phyloP scores from a whole-genome alignment of 176 grass and related monocot genomes.

The Eleusine coracana region DNA sequence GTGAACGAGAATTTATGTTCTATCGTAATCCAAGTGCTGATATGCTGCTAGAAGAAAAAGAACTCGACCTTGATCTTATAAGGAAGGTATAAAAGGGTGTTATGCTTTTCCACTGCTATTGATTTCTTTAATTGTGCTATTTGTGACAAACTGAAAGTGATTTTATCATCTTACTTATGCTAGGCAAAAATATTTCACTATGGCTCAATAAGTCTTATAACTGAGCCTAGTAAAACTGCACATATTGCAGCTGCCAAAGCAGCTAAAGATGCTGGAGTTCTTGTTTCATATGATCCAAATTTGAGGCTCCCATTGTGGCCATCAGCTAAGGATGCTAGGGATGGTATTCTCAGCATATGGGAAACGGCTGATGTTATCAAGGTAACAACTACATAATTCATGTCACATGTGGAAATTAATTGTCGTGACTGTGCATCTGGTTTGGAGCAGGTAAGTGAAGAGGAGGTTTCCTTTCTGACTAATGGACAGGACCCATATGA shows the following conservation, averaged over 20 bases:
- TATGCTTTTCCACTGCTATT: background rate
- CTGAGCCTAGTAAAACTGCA: constrained; percentile 90
- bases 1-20: constrained; percentile 99
- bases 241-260: constrained; percentile 83
- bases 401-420: constrained; percentile 18
- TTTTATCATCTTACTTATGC: constrained; percentile 36
- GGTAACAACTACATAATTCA: constrained; percentile 44
- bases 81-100: constrained; percentile 61
- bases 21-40: constrained; percentile 99
- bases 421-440: constrained; percentile 29
- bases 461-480: constrained; percentile 93
- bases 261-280: constrained; percentile 87
- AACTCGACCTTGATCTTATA: constrained; percentile 89
- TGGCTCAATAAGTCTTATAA: constrained; percentile 99
- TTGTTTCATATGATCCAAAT: constrained; percentile 98
- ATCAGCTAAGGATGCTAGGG: constrained; percentile 83
- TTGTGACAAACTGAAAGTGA: constrained; percentile 27
- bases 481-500: constrained; percentile 88
- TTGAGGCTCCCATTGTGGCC: constrained; percentile 90
- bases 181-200: constrained; percentile 96
- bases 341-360: constrained; percentile 96
- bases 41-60: constrained; percentile 93
- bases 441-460: constrained; percentile 84
- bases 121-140: constrained; percentile 32
- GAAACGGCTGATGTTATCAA: constrained; percentile 91